Conservation (phyloP, 352 stramenopile species). For the Phytophthora cajani region DNA sequence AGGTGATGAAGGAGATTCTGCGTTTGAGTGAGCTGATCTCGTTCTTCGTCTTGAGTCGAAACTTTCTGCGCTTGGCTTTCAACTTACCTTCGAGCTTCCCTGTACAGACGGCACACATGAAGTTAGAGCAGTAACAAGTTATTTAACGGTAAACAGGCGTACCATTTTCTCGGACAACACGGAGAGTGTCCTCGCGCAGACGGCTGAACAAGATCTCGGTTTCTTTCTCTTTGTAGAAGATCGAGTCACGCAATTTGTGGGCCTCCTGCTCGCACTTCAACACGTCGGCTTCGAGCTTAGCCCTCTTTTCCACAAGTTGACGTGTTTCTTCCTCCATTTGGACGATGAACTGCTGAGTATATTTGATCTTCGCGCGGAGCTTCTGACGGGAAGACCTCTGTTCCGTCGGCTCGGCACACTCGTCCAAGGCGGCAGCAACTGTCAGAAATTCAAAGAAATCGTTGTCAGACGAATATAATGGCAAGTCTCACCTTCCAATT, state of each 20-base stretch:
- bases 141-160: background rate
- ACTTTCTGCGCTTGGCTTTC: conserved; percentile 54
- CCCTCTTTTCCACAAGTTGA: conserved; percentile 31
- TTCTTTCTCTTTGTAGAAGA: conserved; percentile 53
- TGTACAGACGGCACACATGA: conserved; percentile 7
- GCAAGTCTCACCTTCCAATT: background rate
- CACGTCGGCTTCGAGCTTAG: conserved; percentile 39
- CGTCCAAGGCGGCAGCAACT: conserved; percentile 29
- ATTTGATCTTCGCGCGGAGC: conserved; percentile 50
- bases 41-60: conserved; percentile 51
- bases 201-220: conserved; percentile 33
- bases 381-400: conserved; percentile 46
- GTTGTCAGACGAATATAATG: background rate
- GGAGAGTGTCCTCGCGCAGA: conserved; percentile 38
- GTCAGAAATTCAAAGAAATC: background rate
- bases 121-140: background rate
- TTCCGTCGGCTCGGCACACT: conserved; percentile 28
- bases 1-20: conserved; percentile 43
- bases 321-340: conserved; percentile 45
- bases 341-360: conserved; percentile 50
- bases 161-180: conserved; percentile 52
- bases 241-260: conserved; percentile 35
- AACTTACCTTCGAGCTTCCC: conserved; percentile 47
- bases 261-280: conserved; percentile 28
- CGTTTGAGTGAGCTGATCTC: conserved; percentile 53